phyloP scores from a whole-genome alignment of 2,329 filamentous ascomycete species.

The Aspergillus vadensis region DNA sequence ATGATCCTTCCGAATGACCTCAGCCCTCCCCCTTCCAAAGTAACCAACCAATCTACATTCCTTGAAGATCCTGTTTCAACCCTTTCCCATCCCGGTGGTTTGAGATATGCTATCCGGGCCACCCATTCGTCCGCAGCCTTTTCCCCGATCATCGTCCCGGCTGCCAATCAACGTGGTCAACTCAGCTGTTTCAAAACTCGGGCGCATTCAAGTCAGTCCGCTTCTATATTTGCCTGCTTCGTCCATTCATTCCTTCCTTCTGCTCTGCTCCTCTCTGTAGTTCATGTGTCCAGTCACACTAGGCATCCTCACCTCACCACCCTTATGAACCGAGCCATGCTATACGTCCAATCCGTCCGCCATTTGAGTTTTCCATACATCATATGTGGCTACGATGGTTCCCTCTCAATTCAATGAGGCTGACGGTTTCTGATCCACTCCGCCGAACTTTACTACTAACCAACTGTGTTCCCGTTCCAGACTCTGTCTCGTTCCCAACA shows the following conservation, averaged over 20 bases:
- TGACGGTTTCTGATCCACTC: background rate
- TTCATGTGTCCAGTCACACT: background rate
- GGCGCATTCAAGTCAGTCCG: background rate
- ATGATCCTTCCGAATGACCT: background rate
- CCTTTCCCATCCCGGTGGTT: background rate
- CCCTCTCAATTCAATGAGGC: constrained; percentile 1
- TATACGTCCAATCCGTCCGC: background rate
- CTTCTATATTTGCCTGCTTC: constrained; percentile 1
- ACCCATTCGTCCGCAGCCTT: background rate
- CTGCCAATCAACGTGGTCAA: background rate
- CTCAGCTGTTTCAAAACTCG: background rate
- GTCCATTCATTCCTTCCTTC: background rate
- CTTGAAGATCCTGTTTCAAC: constrained; percentile 2
- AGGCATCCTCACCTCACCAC: background rate
- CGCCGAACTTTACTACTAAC: background rate
- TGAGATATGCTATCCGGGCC: background rate
- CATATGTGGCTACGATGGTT: constrained; percentile 1
- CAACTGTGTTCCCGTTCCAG: background rate
- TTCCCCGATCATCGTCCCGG: background rate
- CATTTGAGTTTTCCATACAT: background rate
- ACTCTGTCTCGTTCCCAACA: background rate
- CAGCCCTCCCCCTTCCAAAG: background rate
- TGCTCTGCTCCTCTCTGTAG: too few species aligned
- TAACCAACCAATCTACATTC: background rate
- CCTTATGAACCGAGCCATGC: background rate